Percentiles rank a stretch among this genome's conserved stretches.
Evolutionary conservation across 805 yeast genomes (phyloP).

Genomic region (Suhomyces sp.): DNA sequence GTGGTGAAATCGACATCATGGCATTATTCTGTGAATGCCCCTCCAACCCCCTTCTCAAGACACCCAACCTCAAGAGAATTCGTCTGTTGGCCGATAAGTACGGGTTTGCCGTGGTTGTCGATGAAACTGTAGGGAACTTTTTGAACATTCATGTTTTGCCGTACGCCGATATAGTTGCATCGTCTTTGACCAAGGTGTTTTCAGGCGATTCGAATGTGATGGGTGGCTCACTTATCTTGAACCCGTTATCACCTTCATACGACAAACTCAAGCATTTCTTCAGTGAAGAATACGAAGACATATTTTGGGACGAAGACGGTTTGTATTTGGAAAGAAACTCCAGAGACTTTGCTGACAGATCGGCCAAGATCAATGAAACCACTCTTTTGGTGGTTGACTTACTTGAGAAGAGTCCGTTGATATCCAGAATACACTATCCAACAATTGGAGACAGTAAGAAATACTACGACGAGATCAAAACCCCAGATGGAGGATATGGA

Average conservation of each 20-base stretch:
- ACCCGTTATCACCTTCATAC: constrained; percentile 59
- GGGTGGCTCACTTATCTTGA: constrained; percentile 87
- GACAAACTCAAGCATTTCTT: constrained; percentile 47
- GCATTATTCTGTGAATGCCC: constrained; percentile 92
- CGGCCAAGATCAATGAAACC: constrained; percentile 52
- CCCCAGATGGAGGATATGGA: constrained; percentile 81
- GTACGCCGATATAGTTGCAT: constrained; percentile 80
- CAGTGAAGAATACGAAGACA: constrained; percentile 59
- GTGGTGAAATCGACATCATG: constrained; percentile 56
- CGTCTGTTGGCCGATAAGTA: constrained; percentile 64
- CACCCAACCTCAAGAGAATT: constrained; percentile 72
- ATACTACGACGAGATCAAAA: constrained; percentile 70
- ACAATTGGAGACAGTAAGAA: constrained; percentile 48
- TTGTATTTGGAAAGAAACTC: constrained; percentile 89
- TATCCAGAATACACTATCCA: constrained; percentile 74
- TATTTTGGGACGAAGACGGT: constrained; percentile 92
- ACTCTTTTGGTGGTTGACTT: constrained; percentile 54
- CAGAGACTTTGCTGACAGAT: constrained; percentile 76
- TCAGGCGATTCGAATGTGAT: constrained; percentile 94
- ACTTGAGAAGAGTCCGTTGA: constrained; percentile 48
- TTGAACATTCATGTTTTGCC: constrained; percentile 78
- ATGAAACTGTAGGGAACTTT: constrained; percentile 93
- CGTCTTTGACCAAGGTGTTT: constrained; percentile 88
- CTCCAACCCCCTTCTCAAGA: constrained; percentile 84
- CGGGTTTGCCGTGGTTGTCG: constrained; percentile 78